Base-by-base conservation (phyloP, 495 filamentous ascomycete genomes). In the Gamarada debralockiae region DNA sequence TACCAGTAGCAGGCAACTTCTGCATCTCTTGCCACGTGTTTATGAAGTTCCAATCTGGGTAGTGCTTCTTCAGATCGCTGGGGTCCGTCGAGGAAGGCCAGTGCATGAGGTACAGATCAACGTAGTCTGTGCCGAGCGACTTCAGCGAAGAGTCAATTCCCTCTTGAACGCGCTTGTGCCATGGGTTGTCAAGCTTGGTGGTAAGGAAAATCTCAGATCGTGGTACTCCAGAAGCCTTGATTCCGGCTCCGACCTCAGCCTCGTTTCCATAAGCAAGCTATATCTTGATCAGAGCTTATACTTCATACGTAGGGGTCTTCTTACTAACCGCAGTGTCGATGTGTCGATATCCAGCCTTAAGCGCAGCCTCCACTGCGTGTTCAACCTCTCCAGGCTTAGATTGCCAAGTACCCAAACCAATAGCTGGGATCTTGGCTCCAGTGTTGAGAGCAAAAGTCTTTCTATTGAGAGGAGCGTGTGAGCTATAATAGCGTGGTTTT, bases 1-100 rank as follows among this genome's bases (percentile, higher is more conserved):
- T 91, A 52, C 83, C 84, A 0, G 77, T 82, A 13, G 53, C 64
- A 0, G 83, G 63, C 6, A 93, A 74, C 59, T 79, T 79, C 71
- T 95, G 89, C 82, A 95, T 87, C 63, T 75, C 79, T 69, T 84
- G 83, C 84, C 85, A 93, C 38, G 87, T 92, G 21, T 85, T 78
- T 50, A 87, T 70, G 63, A 89, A 84, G 47, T 79, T 77, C 73
- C 82, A 81, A 58, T 67, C 67, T 66, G 73, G 76, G 64, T 81
- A 71, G 48, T 90, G 81, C 57, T 91, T 87, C 8, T 87, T 78
- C 36, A 72, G 72, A 44, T 86, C 86, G 62, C 87, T 80, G 0
- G 80, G 69, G 38, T 81, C 78, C 66, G 84, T 44, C 3, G 41
- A 44, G 8, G 4, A 90, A 76, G 88, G 86, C 87, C 87, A 91